Conservation (phyloP, 371 early-diverging fungal species). For the Coemansia sp. region DNA sequence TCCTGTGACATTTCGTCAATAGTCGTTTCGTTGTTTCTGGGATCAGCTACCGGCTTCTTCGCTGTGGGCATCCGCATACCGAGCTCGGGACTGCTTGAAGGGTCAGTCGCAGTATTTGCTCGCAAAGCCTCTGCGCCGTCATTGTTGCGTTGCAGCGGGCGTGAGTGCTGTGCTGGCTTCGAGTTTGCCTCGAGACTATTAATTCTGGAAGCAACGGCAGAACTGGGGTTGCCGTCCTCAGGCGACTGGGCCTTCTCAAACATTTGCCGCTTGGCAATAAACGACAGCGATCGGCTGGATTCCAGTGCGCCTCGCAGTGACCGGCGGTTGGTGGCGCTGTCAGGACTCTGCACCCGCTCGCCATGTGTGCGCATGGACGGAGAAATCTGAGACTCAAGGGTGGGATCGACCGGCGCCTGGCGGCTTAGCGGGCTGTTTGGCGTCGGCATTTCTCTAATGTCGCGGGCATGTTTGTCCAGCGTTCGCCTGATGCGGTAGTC, state of each 20-base stretch:
- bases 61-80: slow-evolving; percentile 9
- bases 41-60: not conserved
- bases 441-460: slow-evolving; percentile 10
- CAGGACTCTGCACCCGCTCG: not conserved
- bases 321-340: no score
- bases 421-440: slow-evolving; percentile 7
- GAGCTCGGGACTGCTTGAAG: slow-evolving; percentile 32
- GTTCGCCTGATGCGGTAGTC: slow-evolving; percentile 29
- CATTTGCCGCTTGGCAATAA: slow-evolving; percentile 11
- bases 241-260: slow-evolving; percentile 14
- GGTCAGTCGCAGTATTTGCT: not conserved
- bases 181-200: not conserved
- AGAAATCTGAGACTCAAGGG: not conserved
- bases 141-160: not conserved
- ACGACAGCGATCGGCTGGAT: slow-evolving; percentile 11
- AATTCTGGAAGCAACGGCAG: no score
- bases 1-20: not conserved
- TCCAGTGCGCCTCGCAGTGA: not conserved
- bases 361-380: not conserved
- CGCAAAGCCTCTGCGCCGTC: not conserved
- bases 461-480: slow-evolving; percentile 18
- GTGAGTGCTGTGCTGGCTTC: not conserved
- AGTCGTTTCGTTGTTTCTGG: not conserved
- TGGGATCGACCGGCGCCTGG: not conserved
- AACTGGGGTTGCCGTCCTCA: no score